Base-by-base conservation (phyloP, 495 filamentous ascomycete species). In the Penicillium dipodomyicola region DNA sequence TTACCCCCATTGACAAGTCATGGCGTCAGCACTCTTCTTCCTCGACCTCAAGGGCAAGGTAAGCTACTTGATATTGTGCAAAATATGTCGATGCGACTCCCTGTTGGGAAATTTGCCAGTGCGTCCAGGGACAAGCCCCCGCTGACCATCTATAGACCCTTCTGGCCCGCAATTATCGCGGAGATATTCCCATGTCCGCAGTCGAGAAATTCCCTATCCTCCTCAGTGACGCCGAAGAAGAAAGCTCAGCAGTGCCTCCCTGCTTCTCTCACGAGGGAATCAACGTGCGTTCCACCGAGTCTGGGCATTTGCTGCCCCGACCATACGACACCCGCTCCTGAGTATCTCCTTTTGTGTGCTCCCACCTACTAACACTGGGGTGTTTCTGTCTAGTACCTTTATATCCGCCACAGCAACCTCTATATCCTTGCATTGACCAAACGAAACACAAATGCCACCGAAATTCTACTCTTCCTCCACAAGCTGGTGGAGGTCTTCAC, bases 11-110 rank as follows among this genome's bases (percentile, higher is more conserved):
- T 59, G 57, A 65, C 57, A 60, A 62, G 81, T 67, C 68, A 99
- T 97, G 95, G 94, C 94, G 61, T 99, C 95, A 52, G 95, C 95
- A 42, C 70, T 99, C 70, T 99, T 99, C 82, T 99, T 99, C 72
- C 87, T 99, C 65, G 95, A 99, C 75, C 82, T 99, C 52, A 99
- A 99, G 89, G 95, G 95, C 87, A 99, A 99, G 87, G 91, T 94
- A 73, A 40, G 80, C 65, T 48, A 33, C 56, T 35, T 12, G 19
- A 15, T 10, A 23, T 25, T 27, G 29, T 49, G 39, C n/a, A 23
- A 30, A 15, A n/a, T 12, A 33, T 30, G 35, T 48, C 11, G 27
- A 43, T 25, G 2, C 15, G 15, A 20, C 15, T 27, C 14, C 3
- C 12, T 19, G 52, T 32, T 5, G 19, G 19, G 15, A 10, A 43